A percentile compares a stretch with the other conserved stretches of the same genome.
Conservation (phyloP, 2,329 filamentous ascomycete species). For the Exophiala mesophila region DNA sequence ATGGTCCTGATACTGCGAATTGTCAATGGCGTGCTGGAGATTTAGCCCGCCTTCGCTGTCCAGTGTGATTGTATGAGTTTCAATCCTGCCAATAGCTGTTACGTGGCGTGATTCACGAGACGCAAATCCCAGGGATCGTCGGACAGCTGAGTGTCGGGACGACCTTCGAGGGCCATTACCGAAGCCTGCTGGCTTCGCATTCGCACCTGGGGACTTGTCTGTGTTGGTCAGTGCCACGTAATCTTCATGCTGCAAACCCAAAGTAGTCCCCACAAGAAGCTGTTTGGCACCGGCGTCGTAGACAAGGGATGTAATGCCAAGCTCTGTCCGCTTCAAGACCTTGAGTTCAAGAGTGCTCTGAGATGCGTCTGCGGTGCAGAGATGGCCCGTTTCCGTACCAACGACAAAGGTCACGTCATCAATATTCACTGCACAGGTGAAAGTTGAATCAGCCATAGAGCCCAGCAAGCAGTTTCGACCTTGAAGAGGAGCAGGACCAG, state of each 20-base stretch:
- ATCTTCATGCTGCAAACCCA: slow-evolving; percentile 18
- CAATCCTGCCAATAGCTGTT: slow-evolving; percentile 64
- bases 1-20: slow-evolving; percentile 30
- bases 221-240: slow-evolving; percentile 5
- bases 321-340: slow-evolving; percentile 16
- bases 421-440: slow-evolving; percentile 70
- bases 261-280: slow-evolving; percentile 17
- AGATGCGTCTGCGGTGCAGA: slow-evolving; percentile 70
- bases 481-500: slow-evolving; percentile 63
- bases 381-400: slow-evolving; percentile 79
- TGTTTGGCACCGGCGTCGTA: slow-evolving; percentile 6
- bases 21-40: slow-evolving; percentile 40
- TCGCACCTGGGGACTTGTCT: slow-evolving; percentile 2
- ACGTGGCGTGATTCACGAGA: slow-evolving; percentile 36
- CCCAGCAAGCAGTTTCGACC: slow-evolving; percentile 87
- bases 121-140: slow-evolving; percentile 22
- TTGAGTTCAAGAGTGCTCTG: slow-evolving; percentile 17
- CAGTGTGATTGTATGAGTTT: slow-evolving; percentile 65
- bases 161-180: slow-evolving; percentile 5
- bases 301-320: slow-evolving; percentile 17
- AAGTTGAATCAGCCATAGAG: slow-evolving; percentile 73
- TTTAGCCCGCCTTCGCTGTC: slow-evolving; percentile 72
- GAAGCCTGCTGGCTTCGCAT: not conserved
- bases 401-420: slow-evolving; percentile 71
- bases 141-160: slow-evolving; percentile 16